A percentile compares a stretch with the other conserved stretches of the same genome.
Conservation (phyloP, 2,329 filamentous ascomycete species). For the Botrytis aclada region DNA sequence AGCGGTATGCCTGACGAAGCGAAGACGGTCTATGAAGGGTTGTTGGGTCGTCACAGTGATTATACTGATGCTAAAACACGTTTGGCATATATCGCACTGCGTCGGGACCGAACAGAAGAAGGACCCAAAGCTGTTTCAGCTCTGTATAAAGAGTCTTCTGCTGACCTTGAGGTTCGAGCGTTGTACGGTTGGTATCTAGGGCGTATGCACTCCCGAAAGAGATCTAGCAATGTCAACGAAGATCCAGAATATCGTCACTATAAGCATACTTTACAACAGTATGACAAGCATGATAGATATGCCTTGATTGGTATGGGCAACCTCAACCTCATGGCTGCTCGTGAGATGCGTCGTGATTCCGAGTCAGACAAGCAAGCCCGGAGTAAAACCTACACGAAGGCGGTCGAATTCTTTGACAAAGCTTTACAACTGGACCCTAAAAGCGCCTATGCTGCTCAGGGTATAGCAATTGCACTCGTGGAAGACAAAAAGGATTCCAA, state of each 20-base stretch:
- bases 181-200: conserved; percentile 95
- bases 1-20: conserved; percentile 78
- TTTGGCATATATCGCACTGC: conserved; percentile 84
- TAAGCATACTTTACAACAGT: conserved; percentile 90
- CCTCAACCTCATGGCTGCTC: conserved; percentile 73
- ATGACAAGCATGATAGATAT: conserved; percentile 98
- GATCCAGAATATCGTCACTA: conserved; percentile 92
- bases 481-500: conserved; percentile 92
- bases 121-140: conserved; percentile 83
- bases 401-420: conserved; percentile 98
- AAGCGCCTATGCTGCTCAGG: conserved; percentile 95
- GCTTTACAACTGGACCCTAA: conserved; percentile 89
- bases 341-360: conserved; percentile 90
- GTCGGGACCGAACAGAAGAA: conserved; percentile 76
- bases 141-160: conserved; percentile 78
- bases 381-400: conserved; percentile 80
- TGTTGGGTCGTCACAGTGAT: conserved; percentile 80
- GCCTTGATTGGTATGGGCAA: conserved; percentile 97
- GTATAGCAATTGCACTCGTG: conserved; percentile 87
- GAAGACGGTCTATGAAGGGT: conserved; percentile 79
- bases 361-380: conserved; percentile 90
- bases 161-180: conserved; percentile 86
- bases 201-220: conserved; percentile 75
- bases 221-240: conserved; percentile 74
- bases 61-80: conserved; percentile 90